Base-by-base conservation (phyloP, 2,329 filamentous ascomycete genomes). In the Penicillium crustosum region DNA sequence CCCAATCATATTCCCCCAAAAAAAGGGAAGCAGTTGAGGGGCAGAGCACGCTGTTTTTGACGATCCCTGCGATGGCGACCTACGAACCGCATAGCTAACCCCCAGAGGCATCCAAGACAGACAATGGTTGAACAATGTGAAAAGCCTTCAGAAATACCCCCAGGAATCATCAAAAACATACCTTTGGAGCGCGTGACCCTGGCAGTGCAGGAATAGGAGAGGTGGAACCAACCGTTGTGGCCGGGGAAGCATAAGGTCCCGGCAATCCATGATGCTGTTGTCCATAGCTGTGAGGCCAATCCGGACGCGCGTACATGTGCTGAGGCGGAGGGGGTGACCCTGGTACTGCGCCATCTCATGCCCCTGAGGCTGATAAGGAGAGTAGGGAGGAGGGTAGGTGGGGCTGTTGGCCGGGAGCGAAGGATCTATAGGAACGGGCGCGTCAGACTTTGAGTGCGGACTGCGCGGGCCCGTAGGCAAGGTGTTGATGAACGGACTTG, bases 401-500 rank as follows among this genome's bases (percentile, higher is more conserved):
- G 93, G 93, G 83, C 91, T 96, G 73, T 91, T 90, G 71, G 90
- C 88, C 78, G 92, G 90, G 77, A 97, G 96, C 77, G 92, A 95
- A 73, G 93, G 92, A 95, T 97, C 93, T 97, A 96, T 93, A 89
- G 91, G 91, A 83, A 95, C 87, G 87, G 91, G 89, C 86, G 85
- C 86, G 91, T 96, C 90, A 96, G 93, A 95, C 80, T 91, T 93
- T 81, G 88, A 84, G 68, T 71, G 76, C 70, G 74, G 70, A 81
- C 85, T 83, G 82, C 88, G 88, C 58, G 49, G 55, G 44, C 50
- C 54, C 39, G 60, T 35, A 62, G 60, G 56, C 58, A 88, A 89
- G 53, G 91, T 52, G 39, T 52, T 52, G 49, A 31, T 85, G 81
- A 91, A 96, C 92, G 91, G 90, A 96, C 93, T 96, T 89, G 91